Conservation (phyloP, 768 basidiomycete species). For the Leccinum barrowsii region DNA sequence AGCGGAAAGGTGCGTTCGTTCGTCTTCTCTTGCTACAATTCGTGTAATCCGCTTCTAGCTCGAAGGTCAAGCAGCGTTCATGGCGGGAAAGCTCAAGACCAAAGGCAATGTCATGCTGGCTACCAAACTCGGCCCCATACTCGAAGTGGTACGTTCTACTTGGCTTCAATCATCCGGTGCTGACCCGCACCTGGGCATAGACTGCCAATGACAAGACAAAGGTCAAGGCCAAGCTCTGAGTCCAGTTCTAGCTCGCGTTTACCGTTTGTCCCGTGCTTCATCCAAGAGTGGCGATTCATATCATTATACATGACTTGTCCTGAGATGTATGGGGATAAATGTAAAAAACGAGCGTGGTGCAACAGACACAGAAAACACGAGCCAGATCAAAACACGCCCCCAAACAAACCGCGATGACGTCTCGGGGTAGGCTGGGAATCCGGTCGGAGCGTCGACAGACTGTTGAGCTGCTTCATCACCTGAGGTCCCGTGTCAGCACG, state of each 20-base stretch:
- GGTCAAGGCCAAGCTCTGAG: constrained; percentile 42
- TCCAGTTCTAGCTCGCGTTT: not conserved
- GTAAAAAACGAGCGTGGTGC: constrained; percentile 11
- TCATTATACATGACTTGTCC: constrained; percentile 15
- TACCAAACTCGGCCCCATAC: constrained; percentile 81
- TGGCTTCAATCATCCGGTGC: not conserved
- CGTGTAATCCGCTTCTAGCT: constrained; percentile 38
- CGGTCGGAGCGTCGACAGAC: constrained; percentile 81
- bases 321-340: not conserved
- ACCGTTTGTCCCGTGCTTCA: not conserved
- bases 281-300: constrained; percentile 16
- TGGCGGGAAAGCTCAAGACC: constrained; percentile 92
- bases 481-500: constrained; percentile 26
- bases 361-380: not conserved
- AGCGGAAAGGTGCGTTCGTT: constrained; percentile 55
- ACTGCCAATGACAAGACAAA: constrained; percentile 16
- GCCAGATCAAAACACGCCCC: constrained; percentile 62
- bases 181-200: constrained; percentile 13
- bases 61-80: constrained; percentile 93
- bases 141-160: constrained; percentile 54
- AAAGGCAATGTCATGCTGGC: constrained; percentile 93
- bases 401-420: constrained; percentile 76
- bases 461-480: constrained; percentile 96
- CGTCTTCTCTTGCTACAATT: not conserved
- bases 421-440: constrained; percentile 74